These are phyloP conservation scores for Kurtzmaniella fragi DNA, from an alignment of 805 yeast genomes.

Conservation along the genomic window DNA sequence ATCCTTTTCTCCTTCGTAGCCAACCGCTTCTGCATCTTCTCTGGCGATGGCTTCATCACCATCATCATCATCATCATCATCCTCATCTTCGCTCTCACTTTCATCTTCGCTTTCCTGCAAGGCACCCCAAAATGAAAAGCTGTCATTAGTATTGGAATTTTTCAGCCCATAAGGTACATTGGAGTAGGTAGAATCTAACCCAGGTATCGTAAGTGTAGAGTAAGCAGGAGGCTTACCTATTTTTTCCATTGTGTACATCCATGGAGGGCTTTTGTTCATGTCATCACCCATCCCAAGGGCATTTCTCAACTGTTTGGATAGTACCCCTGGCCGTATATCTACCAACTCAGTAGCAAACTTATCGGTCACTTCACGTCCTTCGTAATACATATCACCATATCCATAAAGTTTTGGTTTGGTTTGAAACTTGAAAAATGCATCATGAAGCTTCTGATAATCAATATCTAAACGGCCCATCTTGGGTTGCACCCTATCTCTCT, in stretches of 20 bases:
- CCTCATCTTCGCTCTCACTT: slow-evolving; percentile 31
- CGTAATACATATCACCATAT: slow-evolving; percentile 77
- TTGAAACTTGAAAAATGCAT: slow-evolving; percentile 83
- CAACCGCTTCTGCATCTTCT: slow-evolving; percentile 45
- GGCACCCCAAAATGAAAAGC: slow-evolving; percentile 28
- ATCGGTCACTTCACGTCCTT: slow-evolving; percentile 57
- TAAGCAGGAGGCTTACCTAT: slow-evolving; percentile 85
- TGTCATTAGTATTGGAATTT: slow-evolving; percentile 7
- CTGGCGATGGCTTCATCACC: slow-evolving; percentile 48
- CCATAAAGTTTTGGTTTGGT: slow-evolving; percentile 62
- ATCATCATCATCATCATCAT: slow-evolving; percentile 13
- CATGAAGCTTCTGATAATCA: slow-evolving; percentile 75
- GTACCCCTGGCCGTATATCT: slow-evolving; percentile 58
- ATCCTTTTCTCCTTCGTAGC: slow-evolving; percentile 2
- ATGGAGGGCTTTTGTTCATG: slow-evolving; percentile 57
- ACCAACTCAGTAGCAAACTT: slow-evolving; percentile 31
- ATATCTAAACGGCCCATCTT: slow-evolving; percentile 81
- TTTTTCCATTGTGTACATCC: slow-evolving; percentile 66
- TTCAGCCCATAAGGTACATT: slow-evolving; percentile 28
- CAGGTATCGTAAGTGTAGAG: slow-evolving; percentile 55
- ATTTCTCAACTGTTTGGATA: slow-evolving; percentile 54
- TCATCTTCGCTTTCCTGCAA: slow-evolving; percentile 37
- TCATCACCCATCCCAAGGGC: slow-evolving; percentile 66
- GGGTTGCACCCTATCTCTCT: slow-evolving; percentile 84
- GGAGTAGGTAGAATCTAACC: slow-evolving; percentile 31